Percentiles rank a stretch among this genome's conserved stretches.
These are phyloP conservation scores for Yamagishiella unicocca DNA, from an alignment of 139 green algal genomes.

Conservation along the genomic window DNA sequence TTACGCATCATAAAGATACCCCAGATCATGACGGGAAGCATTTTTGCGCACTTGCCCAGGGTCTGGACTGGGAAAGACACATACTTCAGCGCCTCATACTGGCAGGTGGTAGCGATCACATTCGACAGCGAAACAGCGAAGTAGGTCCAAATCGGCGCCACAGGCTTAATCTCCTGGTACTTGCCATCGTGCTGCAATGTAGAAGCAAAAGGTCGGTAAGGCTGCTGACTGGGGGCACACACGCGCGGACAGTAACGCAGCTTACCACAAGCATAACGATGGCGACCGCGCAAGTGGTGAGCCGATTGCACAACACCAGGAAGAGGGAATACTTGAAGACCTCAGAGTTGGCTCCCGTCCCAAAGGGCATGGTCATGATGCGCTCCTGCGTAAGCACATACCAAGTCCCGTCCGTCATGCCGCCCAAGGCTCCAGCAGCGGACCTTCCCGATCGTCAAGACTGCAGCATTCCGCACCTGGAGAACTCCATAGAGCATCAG, in stretches of 20 bases:
- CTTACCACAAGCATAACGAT: conserved; percentile 67
- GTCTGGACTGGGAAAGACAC: conserved; percentile 97
- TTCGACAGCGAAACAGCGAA: conserved; percentile 91
- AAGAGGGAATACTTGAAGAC: conserved; percentile 94
- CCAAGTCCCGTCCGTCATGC: neutral
- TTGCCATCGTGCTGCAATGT: conserved; percentile 60
- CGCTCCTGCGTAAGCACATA: conserved; percentile 85
- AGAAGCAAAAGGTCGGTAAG: too few species aligned
- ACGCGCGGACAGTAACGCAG: neutral
- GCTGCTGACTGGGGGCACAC: too few species aligned
- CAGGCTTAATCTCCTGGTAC: conserved; percentile 66
- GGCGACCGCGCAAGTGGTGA: conserved; percentile 76
- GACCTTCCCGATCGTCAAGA: too few species aligned
- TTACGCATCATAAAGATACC: conserved; percentile 92
- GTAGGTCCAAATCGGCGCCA: conserved; percentile 87
- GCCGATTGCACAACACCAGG: conserved; percentile 95
- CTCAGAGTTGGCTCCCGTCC: conserved; percentile 58
- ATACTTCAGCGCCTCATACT: conserved; percentile 99
- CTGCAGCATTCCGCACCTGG: conserved; percentile 65
- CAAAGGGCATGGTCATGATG: conserved; percentile 90
- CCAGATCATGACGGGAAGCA: conserved; percentile 98
- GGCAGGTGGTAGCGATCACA: conserved; percentile 96
- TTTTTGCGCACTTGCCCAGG: conserved; percentile 97
- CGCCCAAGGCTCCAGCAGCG: neutral
- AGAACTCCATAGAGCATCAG: conserved; percentile 89